phyloP scores from a whole-genome alignment of 768 basidiomycete genomes.

The Hemileccinum impolitum region DNA sequence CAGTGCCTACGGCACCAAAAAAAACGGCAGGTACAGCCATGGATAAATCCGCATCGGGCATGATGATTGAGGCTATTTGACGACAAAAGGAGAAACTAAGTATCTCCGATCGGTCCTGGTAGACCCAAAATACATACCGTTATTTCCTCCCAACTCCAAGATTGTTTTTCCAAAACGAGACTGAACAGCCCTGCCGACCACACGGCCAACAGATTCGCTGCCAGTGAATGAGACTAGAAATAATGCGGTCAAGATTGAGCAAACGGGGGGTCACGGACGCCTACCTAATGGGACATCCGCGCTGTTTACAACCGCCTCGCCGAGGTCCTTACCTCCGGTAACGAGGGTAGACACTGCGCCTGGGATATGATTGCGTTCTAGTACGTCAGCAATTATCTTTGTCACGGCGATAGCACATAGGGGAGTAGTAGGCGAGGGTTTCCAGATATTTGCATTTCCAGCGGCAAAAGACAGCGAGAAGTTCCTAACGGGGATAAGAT shows the following conservation, averaged over 20 bases:
- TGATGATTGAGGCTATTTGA: constrained; percentile 76
- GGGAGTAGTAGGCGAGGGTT: constrained; percentile 87
- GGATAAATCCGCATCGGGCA: constrained; percentile 89
- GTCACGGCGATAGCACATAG: constrained; percentile 90
- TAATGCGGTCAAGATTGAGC: constrained; percentile 1
- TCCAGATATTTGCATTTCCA: constrained; percentile 95
- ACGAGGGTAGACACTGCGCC: constrained; percentile 83
- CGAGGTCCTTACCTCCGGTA: constrained; percentile 78
- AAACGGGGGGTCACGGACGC: constrained; percentile 1
- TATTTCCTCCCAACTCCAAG: constrained; percentile 93
- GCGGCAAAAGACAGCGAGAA: constrained; percentile 82
- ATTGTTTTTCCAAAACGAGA: constrained; percentile 87
- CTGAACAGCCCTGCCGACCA: constrained; percentile 86
- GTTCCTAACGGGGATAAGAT: constrained; percentile 58
- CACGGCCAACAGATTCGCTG: constrained; percentile 81
- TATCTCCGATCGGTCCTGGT: constrained; percentile 18
- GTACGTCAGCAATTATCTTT: constrained; percentile 73
- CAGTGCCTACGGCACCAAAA: constrained; percentile 89
- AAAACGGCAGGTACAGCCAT: constrained; percentile 89
- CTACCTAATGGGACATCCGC: constrained; percentile 74
- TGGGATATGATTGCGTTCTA: constrained; percentile 79
- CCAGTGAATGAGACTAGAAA: constrained; percentile 89
- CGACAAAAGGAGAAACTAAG: constrained; percentile 15
- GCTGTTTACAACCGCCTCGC: constrained; percentile 75
- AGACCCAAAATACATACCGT: constrained; percentile 51